Evolutionary conservation across 805 yeast species (phyloP), one percentile per base, ranked within the genome.

Genomic region (Hanseniaspora opuntiae): DNA sequence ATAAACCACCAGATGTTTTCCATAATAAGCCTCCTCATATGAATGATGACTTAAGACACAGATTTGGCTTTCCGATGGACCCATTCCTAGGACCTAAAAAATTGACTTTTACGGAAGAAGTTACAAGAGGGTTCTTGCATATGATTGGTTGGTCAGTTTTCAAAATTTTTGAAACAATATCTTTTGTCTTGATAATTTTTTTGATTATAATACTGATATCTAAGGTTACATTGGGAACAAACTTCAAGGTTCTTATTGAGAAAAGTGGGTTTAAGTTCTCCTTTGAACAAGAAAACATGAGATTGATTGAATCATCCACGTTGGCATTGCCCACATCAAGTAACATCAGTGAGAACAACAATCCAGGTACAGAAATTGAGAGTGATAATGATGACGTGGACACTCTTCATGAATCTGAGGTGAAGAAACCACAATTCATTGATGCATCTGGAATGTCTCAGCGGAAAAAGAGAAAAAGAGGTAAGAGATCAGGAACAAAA

Each of bases 131-230:
- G 20, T 19, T 44, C 20, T 30, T 44, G 28, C 24, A 44, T 44
- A 20, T 32, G 20, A 19, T 44, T 32, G 33, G 37, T 17, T 44
- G 47, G 47, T 63, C 70, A 40, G 52, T 66, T 3, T 64, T 65
- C 39, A 63, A 69, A 52, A 54, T 65, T 52, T 35, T 73, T 4
- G 78, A 75, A 58, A 72, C 73, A 47, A 62, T 73, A 3, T 50
- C 71, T 38, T 63, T 72, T 51, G 57, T 72, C n/a, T 36, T 68
- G 5, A 55, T 71, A 3, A 57, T 71, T 11, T 57, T 65, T 1
- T 51, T 65, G 4, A 48, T 62, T 1, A 58, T 69, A 1, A 64
- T 62, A 14, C 37, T 65, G 0, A 56, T 68, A 10, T 61, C 64
- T 45, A 68, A 57, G 38, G 55, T 67, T 38, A 61, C 63, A 20